Base-by-base conservation (phyloP, 1,139 yeast genomes). In the Geotrichum aggregatum region DNA sequence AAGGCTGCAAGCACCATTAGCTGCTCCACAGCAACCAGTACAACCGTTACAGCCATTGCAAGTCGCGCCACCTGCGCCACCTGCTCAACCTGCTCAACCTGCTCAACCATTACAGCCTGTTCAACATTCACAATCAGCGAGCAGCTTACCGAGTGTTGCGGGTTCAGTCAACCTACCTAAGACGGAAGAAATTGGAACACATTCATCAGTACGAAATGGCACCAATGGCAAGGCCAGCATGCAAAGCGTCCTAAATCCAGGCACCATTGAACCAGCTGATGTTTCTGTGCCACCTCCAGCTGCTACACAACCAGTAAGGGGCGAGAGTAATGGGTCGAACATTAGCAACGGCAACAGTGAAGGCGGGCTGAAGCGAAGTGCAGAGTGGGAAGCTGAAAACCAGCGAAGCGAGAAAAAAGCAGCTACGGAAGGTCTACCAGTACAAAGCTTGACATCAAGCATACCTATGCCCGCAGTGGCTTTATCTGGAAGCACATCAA, bases 161-260 rank as follows among this genome's bases (percentile, higher is more conserved):
- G n/a, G 16, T 16, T 34, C 8, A 34, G 36, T 18, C 34, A 33
- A 24, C 8, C 35, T 13, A 7, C 34, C 38, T 10, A 16, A 22
- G n/a, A 30, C 14, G 2, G 30, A 39, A 43, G 54, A 55, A 35
- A 56, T 50, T 8, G 8, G 28, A 24, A 5, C 5, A 24, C 5
- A 5, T 8, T 8, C 28, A 8, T 8, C 28, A 24, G 28, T 24
- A 24, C 7, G 28, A 24, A 24, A 24, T 24, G 28, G 28, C 8
- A 24, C 28, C 8, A 54, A 49, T 24, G 49, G 49, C 46, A 45
- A 50, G 44, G 50, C 55, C 11, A 47, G 41, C 38, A 54, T 54
- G 26, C 36, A n/a, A 16, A 34, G 16, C 36, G 16, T 34, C 16
- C 7, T 34, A 16, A 34, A 34, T 16, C n/a, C 36, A 34, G 43